Conservation (phyloP, 1,284 basidiomycete genomes). For the Boletus nobilissimus region DNA sequence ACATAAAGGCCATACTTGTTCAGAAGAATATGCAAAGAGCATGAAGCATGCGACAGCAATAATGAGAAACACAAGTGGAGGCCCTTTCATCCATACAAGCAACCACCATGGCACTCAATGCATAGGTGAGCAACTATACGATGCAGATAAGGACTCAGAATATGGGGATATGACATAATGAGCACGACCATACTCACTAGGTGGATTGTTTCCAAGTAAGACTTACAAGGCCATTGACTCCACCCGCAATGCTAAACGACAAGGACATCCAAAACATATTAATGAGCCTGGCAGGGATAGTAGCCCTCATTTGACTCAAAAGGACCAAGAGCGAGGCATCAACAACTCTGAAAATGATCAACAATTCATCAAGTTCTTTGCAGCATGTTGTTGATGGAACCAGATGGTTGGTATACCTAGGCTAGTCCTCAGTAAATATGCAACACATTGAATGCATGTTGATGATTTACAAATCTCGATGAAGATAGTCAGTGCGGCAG, state of each 20-base stretch:
- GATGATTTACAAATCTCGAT: constrained; percentile 60
- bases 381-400: constrained; percentile 65
- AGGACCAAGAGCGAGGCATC: constrained; percentile 64
- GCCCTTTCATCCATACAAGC: constrained; percentile 64
- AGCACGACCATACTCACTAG: constrained; percentile 54
- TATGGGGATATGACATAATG: neutral
- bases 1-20: constrained; percentile 49
- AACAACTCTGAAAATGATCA: constrained; percentile 67
- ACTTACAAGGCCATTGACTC: constrained; percentile 67
- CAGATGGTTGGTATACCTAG: constrained; percentile 68
- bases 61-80: constrained; percentile 66
- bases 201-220: constrained; percentile 69
- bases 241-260: constrained; percentile 67
- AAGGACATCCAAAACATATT: constrained; percentile 72
- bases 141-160: constrained; percentile 2
- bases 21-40: constrained; percentile 62
- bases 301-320: constrained; percentile 48
- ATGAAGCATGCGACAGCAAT: constrained; percentile 65
- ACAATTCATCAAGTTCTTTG: constrained; percentile 63
- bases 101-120: constrained; percentile 64
- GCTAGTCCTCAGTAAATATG: constrained; percentile 15
- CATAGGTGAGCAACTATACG: constrained; percentile 60
- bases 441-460: neutral
- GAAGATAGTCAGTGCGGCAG: constrained; percentile 58
- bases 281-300: constrained; percentile 49